phyloP scores from a whole-genome alignment of 164 flowering plant species.

The Berberis vulgaris region DNA sequence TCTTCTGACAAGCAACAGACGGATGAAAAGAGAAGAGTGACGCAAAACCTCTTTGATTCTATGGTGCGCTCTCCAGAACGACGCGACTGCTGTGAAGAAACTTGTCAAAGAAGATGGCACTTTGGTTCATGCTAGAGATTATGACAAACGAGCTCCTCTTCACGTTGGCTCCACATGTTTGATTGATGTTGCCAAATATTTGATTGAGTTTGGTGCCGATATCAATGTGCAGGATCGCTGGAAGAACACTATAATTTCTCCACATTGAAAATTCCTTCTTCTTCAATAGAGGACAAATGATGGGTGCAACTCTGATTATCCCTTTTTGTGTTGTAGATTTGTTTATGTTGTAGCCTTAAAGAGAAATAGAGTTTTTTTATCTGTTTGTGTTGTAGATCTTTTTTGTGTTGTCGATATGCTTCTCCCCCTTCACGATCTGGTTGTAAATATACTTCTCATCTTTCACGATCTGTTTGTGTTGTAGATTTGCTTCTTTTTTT shows the following conservation, averaged over 20 bases:
- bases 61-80: constrained; percentile 99
- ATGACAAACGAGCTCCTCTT: constrained; percentile 82
- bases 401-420: no score
- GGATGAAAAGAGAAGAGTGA: constrained; percentile 84
- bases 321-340: no score
- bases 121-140: constrained; percentile 80
- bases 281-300: no score
- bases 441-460: no score
- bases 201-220: constrained; percentile 76
- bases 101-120: constrained; percentile 79
- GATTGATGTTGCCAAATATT: constrained; percentile 82
- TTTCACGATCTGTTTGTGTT: no score
- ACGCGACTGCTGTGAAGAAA: constrained; percentile 65
- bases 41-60: constrained; percentile 74
- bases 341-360: no score
- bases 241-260: constrained; percentile 67
- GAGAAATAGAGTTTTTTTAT: no score
- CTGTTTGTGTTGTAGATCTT: no score
- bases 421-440: no score
- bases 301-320: no score
- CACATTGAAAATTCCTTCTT: no score
- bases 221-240: constrained; percentile 98
- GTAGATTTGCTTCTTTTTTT: no score
- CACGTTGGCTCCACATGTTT: constrained; percentile 97
- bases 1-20: constrained; percentile 29